Conservation (phyloP, 192 early-diverging fungal genomes). For the Gryganskiella cystojenkinii region DNA sequence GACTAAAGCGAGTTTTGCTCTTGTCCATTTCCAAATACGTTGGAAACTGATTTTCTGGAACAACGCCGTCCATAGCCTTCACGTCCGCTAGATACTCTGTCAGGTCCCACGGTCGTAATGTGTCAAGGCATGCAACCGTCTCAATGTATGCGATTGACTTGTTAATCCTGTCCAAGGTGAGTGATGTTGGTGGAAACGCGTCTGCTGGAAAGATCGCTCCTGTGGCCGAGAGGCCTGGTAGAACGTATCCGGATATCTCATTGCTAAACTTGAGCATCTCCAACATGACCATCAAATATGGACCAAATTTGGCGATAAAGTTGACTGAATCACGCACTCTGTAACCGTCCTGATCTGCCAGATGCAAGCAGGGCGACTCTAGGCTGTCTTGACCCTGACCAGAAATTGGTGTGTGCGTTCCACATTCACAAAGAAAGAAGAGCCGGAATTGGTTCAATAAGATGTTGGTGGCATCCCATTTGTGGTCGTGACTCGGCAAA, state of each 20-base stretch:
- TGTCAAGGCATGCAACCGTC: not conserved
- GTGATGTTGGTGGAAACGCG: not conserved
- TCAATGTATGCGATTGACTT: slow-evolving; percentile 8
- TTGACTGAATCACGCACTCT: not conserved
- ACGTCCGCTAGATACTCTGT: slow-evolving; percentile 7
- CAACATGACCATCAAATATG: slow-evolving; percentile 5
- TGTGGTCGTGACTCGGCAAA: not conserved
- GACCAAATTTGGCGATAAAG: slow-evolving; percentile 1
- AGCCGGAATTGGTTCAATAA: not conserved
- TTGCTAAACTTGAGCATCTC: slow-evolving; percentile 1
- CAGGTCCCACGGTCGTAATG: not conserved
- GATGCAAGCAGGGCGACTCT: not conserved
- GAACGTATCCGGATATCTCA: not conserved
- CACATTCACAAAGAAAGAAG: slow-evolving; percentile 4
- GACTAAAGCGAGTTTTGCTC: not conserved
- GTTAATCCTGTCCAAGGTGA: slow-evolving; percentile 6
- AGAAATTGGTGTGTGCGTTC: not conserved
- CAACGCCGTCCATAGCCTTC: slow-evolving; percentile 2
- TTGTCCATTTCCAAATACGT: slow-evolving; percentile 2
- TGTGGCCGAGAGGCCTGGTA: slow-evolving; percentile 2
- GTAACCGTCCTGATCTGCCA: not conserved
- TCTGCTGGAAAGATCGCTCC: not conserved
- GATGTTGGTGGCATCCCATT: slow-evolving; percentile 3
- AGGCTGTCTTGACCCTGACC: not conserved
- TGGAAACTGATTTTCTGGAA: not conserved